These are phyloP conservation scores for Silene coronaria DNA, from an alignment of 179 eudicot genomes.

Conservation along the genomic window DNA sequence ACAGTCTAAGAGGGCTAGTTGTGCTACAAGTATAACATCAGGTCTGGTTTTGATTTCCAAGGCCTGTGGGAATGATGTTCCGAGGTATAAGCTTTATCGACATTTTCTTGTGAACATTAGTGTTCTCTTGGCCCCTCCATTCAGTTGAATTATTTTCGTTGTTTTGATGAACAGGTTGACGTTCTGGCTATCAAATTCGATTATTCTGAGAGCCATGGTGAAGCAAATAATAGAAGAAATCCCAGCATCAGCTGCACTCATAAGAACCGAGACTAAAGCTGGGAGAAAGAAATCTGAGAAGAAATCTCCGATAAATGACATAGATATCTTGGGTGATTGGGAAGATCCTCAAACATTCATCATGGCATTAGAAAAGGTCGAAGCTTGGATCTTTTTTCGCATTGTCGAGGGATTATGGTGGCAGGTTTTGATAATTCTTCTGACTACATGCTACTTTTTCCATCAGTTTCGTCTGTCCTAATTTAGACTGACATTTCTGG, in stretches of 20 bases:
- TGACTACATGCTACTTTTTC: neutral
- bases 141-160: too few species aligned
- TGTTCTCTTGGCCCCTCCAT: too few species aligned
- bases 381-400: constrained; percentile 81
- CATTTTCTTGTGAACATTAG: neutral
- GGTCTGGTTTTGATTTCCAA: constrained; percentile 78
- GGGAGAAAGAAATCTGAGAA: constrained; percentile 31
- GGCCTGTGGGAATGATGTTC: constrained; percentile 84
- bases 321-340: constrained; percentile 55
- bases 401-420: constrained; percentile 89
- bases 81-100: constrained; percentile 43
- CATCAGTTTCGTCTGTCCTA: neutral
- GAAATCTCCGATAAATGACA: constrained; percentile 30
- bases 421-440: constrained; percentile 54
- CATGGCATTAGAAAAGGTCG: constrained; percentile 69
- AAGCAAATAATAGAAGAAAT: constrained; percentile 45
- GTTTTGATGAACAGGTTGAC: constrained; percentile 45
- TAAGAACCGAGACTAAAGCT: constrained; percentile 22
- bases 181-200: constrained; percentile 79
- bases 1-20: constrained; percentile 54
- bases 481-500: neutral
- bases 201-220: constrained; percentile 63
- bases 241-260: constrained; percentile 24
- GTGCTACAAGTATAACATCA: constrained; percentile 59
- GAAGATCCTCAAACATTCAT: constrained; percentile 58